A percentile compares a stretch with the other conserved stretches of the same genome.
phyloP scores from a whole-genome alignment of 2,329 filamentous ascomycete genomes.

The Emmonsiellopsis sp. region DNA sequence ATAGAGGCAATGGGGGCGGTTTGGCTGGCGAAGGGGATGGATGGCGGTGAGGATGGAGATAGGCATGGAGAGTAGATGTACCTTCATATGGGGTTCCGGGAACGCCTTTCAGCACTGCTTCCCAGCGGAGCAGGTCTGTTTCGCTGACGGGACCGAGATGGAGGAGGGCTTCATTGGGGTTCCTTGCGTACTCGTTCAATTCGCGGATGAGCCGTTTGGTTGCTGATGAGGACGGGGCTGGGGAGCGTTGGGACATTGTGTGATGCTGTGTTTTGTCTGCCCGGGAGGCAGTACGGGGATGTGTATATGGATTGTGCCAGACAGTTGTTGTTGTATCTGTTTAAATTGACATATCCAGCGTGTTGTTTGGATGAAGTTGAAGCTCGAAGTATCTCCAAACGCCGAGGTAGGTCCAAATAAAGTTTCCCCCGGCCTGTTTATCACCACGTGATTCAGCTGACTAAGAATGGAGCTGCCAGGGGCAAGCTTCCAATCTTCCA shows the following conservation, averaged over 20 bases:
- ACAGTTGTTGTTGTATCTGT: no score
- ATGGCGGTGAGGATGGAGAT: neutral
- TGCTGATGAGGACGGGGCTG: constrained; percentile 25
- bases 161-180: constrained; percentile 48
- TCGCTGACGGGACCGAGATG: constrained; percentile 50
- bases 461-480: neutral
- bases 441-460: neutral
- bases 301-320: no score
- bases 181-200: constrained; percentile 48
- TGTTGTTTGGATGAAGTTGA: neutral
- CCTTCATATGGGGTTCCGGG: constrained; percentile 53
- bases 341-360: neutral
- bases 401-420: neutral
- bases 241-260: constrained; percentile 3
- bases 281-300: no score
- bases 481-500: neutral
- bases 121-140: constrained; percentile 50
- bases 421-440: neutral
- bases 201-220: constrained; percentile 55
- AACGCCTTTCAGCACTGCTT: constrained; percentile 52
- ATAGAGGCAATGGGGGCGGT: neutral
- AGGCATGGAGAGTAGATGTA: constrained; percentile 17
- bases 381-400: neutral
- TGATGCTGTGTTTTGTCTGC: neutral
- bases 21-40: neutral